Base-by-base conservation (phyloP, 495 filamentous ascomycete species). In the Cercophora newfieldiana region DNA sequence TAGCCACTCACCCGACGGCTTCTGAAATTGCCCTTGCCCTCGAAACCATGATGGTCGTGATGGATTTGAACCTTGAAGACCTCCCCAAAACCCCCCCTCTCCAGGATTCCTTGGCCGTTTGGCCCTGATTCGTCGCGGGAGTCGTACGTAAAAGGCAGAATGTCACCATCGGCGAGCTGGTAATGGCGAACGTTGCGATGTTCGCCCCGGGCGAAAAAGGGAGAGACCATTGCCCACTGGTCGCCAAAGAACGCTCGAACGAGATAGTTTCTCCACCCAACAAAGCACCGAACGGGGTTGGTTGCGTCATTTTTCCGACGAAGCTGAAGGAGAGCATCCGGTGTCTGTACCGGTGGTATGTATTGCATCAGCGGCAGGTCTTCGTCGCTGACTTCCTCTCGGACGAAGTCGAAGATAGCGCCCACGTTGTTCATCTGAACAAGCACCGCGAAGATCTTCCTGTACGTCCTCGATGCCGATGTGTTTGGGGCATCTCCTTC, bases 41-140 rank as follows among this genome's bases (percentile, higher is more conserved):
- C 19, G 33, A 61, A 61, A 25, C 18, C 22, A 22, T 61, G 58
- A 49, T 61, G 33, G 19, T 48, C 37, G 25, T 14, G 58, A 49
- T 61, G 58, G n/a, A 61, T 61, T 12, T 16, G 21, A 33, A 48
- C 58, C 33, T 61, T 61, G 3, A 61, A 47, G 19, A 61, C 58
- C n/a, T 56, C 53, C 16, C 53, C 53, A 29, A 56, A 56, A 29
- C 53, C 53, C 24, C 53, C 53, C 28, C n/a, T 56, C 53, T 56
- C 53, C 21, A 56, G 24, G 7, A 56, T 7, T 1, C 16, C 29
- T 24, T 56, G 53, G 1, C 21, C 53, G 24, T 7, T 56, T 1
- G 53, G 3, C 7, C 29, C 53, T 29, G 21, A 4, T 56, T 28
- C 53, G 10, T 30, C 25, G 21, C 24, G 53, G 10, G 53, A 56